Conservation (phyloP, 305 asterid species). For the Salvia sclarea region DNA sequence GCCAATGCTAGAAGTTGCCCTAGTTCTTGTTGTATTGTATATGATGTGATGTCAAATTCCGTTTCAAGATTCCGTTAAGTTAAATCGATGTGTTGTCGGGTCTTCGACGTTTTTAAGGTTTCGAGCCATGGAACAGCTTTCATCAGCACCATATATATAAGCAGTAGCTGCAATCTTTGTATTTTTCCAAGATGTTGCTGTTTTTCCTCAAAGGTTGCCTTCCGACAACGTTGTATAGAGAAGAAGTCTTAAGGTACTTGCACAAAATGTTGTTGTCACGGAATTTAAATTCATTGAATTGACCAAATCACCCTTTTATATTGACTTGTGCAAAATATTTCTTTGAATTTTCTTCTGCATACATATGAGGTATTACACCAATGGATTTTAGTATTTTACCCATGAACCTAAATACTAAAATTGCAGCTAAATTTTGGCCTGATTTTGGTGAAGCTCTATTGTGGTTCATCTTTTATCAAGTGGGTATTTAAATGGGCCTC, state of each 20-base stretch:
- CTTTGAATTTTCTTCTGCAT: background rate
- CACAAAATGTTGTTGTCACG: background rate
- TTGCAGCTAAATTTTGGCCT: too few species aligned
- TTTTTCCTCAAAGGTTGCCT: constrained; percentile 6
- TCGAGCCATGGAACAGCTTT: background rate
- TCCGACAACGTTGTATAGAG: background rate
- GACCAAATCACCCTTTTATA: background rate
- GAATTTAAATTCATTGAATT: background rate
- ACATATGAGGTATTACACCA: too few species aligned
- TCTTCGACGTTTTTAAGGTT: background rate
- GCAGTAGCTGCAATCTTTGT: background rate
- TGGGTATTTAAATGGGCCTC: constrained; percentile 5
- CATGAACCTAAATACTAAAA: background rate
- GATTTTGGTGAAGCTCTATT: constrained; percentile 10
- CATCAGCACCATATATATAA: background rate
- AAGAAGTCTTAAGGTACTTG: background rate
- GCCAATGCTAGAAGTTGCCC: constrained; percentile 10
- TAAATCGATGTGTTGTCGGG: background rate
- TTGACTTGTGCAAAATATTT: background rate
- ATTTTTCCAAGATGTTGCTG: background rate
- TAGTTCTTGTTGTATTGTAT: constrained; percentile 20
- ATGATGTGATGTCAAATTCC: constrained; percentile 9
- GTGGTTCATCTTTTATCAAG: constrained; percentile 23
- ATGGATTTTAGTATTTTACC: background rate
- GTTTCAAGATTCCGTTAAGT: constrained; percentile 16